Evolutionary conservation across 805 yeast species (phyloP).

Genomic region (Candida tibetensis): DNA sequence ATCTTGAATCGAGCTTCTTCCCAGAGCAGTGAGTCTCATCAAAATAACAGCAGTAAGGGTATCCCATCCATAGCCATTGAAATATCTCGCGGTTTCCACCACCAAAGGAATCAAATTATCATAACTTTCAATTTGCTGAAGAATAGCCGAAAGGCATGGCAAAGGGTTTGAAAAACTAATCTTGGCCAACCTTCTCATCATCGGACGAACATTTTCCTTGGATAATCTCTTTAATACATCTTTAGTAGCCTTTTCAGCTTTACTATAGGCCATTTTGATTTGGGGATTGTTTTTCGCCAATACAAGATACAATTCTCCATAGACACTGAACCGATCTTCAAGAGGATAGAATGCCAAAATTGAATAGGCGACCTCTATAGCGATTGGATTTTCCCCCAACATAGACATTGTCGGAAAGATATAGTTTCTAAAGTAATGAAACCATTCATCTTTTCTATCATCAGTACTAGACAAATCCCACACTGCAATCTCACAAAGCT

Average conservation of each 20-base stretch:
- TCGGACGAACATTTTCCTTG: constrained; percentile 68
- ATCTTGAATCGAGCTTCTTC: constrained; percentile 63
- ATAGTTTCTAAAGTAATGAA: constrained; percentile 59
- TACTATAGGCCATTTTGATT: constrained; percentile 57
- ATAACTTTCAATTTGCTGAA: constrained; percentile 86
- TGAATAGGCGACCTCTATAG: constrained; percentile 57
- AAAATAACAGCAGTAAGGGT: constrained; percentile 71
- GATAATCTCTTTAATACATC: constrained; percentile 77
- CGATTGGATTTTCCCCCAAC: constrained; percentile 54
- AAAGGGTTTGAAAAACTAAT: constrained; percentile 75
- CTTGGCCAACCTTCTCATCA: constrained; percentile 71
- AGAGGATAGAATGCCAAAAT: constrained; percentile 53
- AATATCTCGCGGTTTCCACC: constrained; percentile 73
- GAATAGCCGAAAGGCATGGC: constrained; percentile 65
- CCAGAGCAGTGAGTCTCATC: constrained; percentile 60
- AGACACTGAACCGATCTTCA: constrained; percentile 68
- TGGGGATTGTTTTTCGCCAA: constrained; percentile 53
- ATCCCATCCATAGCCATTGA: constrained; percentile 82
- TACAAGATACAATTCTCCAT: constrained; percentile 70
- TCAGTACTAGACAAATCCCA: constrained; percentile 28
- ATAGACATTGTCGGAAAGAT: constrained; percentile 62
- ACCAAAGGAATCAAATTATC: constrained; percentile 79
- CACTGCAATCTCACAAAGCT: constrained; percentile 59
- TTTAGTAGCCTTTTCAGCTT: constrained; percentile 76
- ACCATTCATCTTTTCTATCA: constrained; percentile 39